These are phyloP conservation scores for Aspergillus sergii DNA, from an alignment of 2,329 filamentous ascomycete species.

Conservation along the genomic window DNA sequence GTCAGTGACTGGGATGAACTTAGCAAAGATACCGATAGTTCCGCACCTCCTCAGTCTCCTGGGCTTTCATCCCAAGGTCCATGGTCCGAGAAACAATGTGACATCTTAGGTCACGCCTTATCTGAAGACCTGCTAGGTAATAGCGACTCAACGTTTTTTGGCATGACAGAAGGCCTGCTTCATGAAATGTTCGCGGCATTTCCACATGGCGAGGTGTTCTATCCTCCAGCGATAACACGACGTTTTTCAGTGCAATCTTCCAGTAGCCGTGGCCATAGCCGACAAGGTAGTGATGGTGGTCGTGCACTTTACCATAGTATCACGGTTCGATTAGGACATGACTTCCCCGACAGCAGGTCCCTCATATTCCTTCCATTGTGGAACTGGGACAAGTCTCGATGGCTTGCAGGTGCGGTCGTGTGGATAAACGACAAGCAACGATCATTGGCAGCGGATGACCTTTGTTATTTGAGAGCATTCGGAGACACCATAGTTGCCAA, in stretches of 20 bases:
- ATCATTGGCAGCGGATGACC: slow-evolving; percentile 27
- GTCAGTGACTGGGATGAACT: slow-evolving; percentile 16
- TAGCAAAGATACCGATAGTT: slow-evolving; percentile 6
- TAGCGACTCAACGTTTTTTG: not conserved
- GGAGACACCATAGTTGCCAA: slow-evolving; percentile 39
- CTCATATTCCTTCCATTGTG: slow-evolving; percentile 37
- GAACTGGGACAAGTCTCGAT: slow-evolving; percentile 37
- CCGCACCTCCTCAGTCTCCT: slow-evolving; percentile 9
- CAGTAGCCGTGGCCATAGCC: not conserved
- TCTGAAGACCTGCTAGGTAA: slow-evolving; percentile 3
- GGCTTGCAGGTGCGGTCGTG: slow-evolving; percentile 34
- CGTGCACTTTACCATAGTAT: slow-evolving; percentile 7
- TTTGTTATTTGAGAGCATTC: slow-evolving; percentile 40
- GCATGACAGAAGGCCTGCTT: slow-evolving; percentile 18
- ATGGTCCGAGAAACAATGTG: slow-evolving; percentile 20
- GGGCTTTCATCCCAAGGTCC: slow-evolving; percentile 11
- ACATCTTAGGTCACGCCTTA: slow-evolving; percentile 13
- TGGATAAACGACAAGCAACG: slow-evolving; percentile 31
- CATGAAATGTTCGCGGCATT: slow-evolving; percentile 21
- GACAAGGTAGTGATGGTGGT: slow-evolving; percentile 5
- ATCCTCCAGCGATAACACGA: slow-evolving; percentile 6
- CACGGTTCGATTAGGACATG: slow-evolving; percentile 14
- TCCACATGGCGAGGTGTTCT: slow-evolving; percentile 19
- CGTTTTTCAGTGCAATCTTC: slow-evolving; percentile 1
- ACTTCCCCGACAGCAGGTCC: slow-evolving; percentile 28